Evolutionary conservation across 768 basidiomycete genomes (phyloP).

Genomic region (Hemileccinum rubropunctum): DNA sequence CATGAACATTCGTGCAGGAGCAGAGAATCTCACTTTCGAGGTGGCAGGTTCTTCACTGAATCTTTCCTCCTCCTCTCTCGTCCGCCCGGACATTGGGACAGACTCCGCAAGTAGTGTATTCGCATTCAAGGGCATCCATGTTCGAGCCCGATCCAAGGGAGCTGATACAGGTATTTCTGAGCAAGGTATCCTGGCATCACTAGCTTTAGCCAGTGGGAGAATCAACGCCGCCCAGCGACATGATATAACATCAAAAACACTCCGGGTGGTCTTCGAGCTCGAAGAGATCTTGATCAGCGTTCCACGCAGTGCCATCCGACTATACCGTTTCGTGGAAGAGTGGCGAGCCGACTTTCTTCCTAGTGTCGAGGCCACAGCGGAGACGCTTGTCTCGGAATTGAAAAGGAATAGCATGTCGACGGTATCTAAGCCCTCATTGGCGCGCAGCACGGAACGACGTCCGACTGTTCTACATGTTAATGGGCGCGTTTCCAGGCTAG

Average conservation of each 20-base stretch:
- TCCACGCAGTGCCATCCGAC: conserved; percentile 76
- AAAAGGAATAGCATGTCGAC: conserved; percentile 40
- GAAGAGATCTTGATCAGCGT: conserved; percentile 53
- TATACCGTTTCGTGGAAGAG: conserved; percentile 77
- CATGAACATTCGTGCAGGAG: conserved; percentile 59
- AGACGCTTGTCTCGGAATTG: conserved; percentile 64
- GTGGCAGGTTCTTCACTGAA: conserved; percentile 40
- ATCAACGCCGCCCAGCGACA: conserved; percentile 46
- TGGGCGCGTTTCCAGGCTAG: conserved; percentile 47
- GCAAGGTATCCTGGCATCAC: conserved; percentile 60
- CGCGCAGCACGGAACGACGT: conserved; percentile 9
- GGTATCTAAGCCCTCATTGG: conserved; percentile 28
- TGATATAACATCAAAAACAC: conserved; percentile 40
- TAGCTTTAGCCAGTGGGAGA: conserved; percentile 47
- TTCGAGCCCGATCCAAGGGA: conserved; percentile 55
- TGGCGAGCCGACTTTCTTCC: conserved; percentile 82
- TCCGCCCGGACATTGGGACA: conserved; percentile 18
- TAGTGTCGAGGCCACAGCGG: conserved; percentile 64
- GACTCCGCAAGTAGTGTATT: conserved; percentile 48
- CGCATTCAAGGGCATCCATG: conserved; percentile 47
- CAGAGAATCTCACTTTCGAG: conserved; percentile 68
- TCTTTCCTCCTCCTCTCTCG: conserved; percentile 22
- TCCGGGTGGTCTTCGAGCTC: conserved; percentile 45
- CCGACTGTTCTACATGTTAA: conserved; percentile 46
- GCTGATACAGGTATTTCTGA: conserved; percentile 39